Base-by-base conservation (phyloP, 371 early-diverging fungal species). In the Dinochytrium kinnereticum region DNA sequence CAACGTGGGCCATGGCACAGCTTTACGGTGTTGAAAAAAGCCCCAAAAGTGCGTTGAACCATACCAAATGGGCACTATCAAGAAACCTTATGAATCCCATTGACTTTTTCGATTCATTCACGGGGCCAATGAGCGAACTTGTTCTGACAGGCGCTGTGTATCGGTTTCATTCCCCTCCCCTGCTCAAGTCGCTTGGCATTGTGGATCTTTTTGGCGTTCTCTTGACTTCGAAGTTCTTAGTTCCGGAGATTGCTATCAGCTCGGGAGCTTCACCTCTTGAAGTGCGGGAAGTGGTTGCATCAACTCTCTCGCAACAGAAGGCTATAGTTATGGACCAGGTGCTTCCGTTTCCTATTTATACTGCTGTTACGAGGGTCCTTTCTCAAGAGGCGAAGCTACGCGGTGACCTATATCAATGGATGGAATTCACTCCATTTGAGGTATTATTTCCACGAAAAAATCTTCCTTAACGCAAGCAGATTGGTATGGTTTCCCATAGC, bases 401-500 rank as follows among this genome's bases (percentile, higher is more conserved):
- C 15, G 61, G 49, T 2, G 75, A 71, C 30, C 2, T n/a, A 30
- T 80, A 74, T 53, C 80, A 73, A 38, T 80, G 80, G 80, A 69
- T 72, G 28, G 80, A 80, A 44, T 80, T 80, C 36, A 71, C 75
- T 2, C 80, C 80, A 26, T 77, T 49, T 64, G 80, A 80, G 67
- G 73, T 75, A 31, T 51, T 68, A 2, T 30, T 70, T 2, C 0
- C 57, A 5, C 31, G 37, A 19, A 34, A 64, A 40, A 17, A 59
- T 51, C 7, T 24, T 5, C 17, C n/a, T 15, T 3, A 39, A 24
- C 19, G n/a, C 38, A 24, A 33, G 2, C 5, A 50, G 28, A 51
- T 50, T 65, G 49, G 50, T 61, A 37, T 71, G 65, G 10, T 59
- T 30, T 67, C 64, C 3, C 37, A 50, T 31, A 30, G 36, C 17